phyloP scores from a whole-genome alignment of 495 filamentous ascomycete species.

The Penicillium manginii region DNA sequence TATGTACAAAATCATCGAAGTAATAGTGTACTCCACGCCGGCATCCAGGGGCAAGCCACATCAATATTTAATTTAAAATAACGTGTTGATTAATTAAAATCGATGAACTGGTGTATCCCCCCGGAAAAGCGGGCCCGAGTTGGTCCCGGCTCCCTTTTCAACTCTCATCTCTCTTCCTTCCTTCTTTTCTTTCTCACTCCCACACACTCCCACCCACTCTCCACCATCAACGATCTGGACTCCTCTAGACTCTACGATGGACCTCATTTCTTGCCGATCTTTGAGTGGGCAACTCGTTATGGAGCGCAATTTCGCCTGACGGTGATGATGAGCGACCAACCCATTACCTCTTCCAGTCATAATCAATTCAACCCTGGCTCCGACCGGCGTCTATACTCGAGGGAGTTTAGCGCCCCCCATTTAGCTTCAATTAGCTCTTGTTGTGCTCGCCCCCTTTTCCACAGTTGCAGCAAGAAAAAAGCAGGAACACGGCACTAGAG shows the following conservation, averaged over 20 bases:
- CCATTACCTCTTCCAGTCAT: constrained; percentile 1
- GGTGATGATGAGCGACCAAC: constrained; percentile 1
- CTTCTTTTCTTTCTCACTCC: not conserved
- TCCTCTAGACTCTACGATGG: not conserved
- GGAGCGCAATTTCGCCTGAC: constrained; percentile 1
- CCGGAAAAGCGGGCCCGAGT: constrained; percentile 1
- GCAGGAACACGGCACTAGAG: not conserved
- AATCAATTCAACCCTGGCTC: constrained; percentile 4
- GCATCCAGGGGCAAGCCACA: not conserved
- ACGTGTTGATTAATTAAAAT: not conserved
- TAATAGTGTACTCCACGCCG: not conserved
- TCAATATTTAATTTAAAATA: not conserved
- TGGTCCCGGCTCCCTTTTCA: not conserved
- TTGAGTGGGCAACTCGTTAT: not conserved
- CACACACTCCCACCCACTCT: not conserved
- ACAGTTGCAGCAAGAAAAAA: not conserved
- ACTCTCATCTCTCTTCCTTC: not conserved
- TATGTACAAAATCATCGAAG: too few relatives aligned
- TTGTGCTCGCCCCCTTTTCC: constrained; percentile 19
- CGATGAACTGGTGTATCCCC: not conserved
- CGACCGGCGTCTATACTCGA: not conserved
- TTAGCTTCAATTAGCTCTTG: constrained; percentile 11
- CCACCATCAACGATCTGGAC: not conserved
- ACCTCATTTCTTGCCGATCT: not conserved
- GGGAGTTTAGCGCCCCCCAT: not conserved